Percentiles rank a stretch among this genome's conserved stretches.
Evolutionary conservation across 768 basidiomycete genomes (phyloP).

Genomic region (Trametes cubensis): DNA sequence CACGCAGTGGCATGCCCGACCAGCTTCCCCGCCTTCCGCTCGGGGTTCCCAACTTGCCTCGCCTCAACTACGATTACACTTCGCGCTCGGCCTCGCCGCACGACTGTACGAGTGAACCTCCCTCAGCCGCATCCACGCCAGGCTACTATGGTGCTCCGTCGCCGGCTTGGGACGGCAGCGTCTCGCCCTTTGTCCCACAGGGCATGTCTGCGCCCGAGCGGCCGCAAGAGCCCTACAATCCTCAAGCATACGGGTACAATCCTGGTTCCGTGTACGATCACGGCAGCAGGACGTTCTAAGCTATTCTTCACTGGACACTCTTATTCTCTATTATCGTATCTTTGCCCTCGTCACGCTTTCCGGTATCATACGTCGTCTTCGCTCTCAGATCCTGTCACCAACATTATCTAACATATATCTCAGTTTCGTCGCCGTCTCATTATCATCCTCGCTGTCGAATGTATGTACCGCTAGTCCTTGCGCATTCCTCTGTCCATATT

Average conservation of each 20-base stretch:
- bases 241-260: background rate
- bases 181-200: background rate
- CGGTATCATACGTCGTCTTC: constrained; percentile 16
- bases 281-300: constrained; percentile 3
- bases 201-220: background rate
- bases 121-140: constrained; percentile 7
- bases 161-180: background rate
- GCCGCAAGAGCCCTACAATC: constrained; percentile 11
- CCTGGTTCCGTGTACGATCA: constrained; percentile 4
- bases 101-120: constrained; percentile 7
- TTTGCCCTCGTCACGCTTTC: constrained; percentile 7
- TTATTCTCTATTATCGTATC: background rate
- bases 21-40: constrained; percentile 15
- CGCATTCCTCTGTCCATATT: constrained; percentile 2
- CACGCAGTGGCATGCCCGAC: background rate
- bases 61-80: constrained; percentile 17
- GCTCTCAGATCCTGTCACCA: constrained; percentile 5
- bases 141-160: constrained; percentile 10
- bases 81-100: constrained; percentile 13
- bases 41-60: constrained; percentile 15
- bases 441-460: background rate
- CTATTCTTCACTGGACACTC: background rate
- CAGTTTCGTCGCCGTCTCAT: background rate
- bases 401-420: background rate
- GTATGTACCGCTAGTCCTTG: constrained; percentile 2